Percentiles rank a stretch among this genome's conserved stretches.
phyloP scores from a whole-genome alignment of 768 basidiomycete species.

The Amanita phalloides region DNA sequence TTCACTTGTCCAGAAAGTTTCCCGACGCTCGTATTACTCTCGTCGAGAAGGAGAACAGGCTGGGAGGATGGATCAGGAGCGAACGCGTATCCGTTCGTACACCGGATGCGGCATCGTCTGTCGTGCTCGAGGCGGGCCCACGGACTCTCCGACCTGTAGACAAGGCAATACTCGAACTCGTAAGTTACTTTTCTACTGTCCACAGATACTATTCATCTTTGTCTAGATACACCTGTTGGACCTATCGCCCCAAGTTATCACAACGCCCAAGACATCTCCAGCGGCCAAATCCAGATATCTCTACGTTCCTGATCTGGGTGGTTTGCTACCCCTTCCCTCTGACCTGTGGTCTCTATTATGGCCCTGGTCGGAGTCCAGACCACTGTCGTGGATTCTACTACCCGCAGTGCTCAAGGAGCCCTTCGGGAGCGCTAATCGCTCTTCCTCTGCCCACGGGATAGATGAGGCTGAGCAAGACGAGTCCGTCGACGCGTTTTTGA shows the following conservation, averaged over 20 bases:
- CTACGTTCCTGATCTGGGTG: constrained; percentile 34
- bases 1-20: constrained; percentile 60
- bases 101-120: constrained; percentile 29
- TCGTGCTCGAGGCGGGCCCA: constrained; percentile 80
- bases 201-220: not conserved
- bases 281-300: constrained; percentile 76
- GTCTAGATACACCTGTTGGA: constrained; percentile 66
- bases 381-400: constrained; percentile 34
- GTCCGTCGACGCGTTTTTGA: constrained; percentile 68
- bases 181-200: constrained; percentile 22
- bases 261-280: constrained; percentile 53
- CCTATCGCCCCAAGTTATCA: constrained; percentile 49
- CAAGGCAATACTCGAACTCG: constrained; percentile 67
- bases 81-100: constrained; percentile 35
- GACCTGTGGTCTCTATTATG: constrained; percentile 19
- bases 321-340: constrained; percentile 43
- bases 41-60: constrained; percentile 48
- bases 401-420: constrained; percentile 49
- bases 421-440: constrained; percentile 35
- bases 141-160: constrained; percentile 76
- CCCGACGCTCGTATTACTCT: constrained; percentile 51
- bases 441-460: not conserved
- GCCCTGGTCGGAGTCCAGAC: constrained; percentile 7
- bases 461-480: constrained; percentile 44
- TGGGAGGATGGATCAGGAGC: constrained; percentile 85